These are phyloP conservation scores for Cystoderma amianthinum DNA, from an alignment of 768 basidiomycete species.

Conservation along the genomic window DNA sequence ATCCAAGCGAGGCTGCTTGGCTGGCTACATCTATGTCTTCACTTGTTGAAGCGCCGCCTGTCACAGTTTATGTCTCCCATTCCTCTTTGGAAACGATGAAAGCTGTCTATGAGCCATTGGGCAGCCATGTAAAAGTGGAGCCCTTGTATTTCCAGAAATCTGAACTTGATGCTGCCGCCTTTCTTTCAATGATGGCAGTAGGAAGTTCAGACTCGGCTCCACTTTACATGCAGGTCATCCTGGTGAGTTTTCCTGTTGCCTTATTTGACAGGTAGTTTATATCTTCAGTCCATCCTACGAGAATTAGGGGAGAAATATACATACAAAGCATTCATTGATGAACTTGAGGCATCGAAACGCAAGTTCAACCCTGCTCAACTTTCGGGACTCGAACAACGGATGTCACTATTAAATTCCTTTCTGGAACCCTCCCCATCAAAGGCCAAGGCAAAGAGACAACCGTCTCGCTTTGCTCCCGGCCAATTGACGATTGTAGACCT, in stretches of 20 bases:
- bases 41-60: conserved; percentile 21
- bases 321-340: conserved; percentile 38
- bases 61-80: conserved; percentile 51
- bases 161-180: conserved; percentile 63
- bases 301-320: conserved; percentile 56
- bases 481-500: conserved; percentile 64
- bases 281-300: conserved; percentile 46
- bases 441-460: conserved; percentile 1
- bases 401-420: conserved; percentile 56
- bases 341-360: conserved; percentile 37
- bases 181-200: conserved; percentile 71
- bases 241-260: conserved; percentile 29
- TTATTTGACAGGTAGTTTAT: background rate
- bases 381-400: conserved; percentile 52
- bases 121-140: conserved; percentile 39
- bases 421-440: conserved; percentile 21
- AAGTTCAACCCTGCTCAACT: conserved; percentile 53
- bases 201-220: conserved; percentile 56
- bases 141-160: conserved; percentile 48
- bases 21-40: conserved; percentile 28
- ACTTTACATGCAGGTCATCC: conserved; percentile 60
- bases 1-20: conserved; percentile 66
- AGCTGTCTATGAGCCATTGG: conserved; percentile 47
- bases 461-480: conserved; percentile 43
- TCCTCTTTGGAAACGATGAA: conserved; percentile 58